A percentile compares a stretch with the other conserved stretches of the same genome.
Conservation (phyloP, 106 monocot genomes). For the Amphibolis antarctica region DNA sequence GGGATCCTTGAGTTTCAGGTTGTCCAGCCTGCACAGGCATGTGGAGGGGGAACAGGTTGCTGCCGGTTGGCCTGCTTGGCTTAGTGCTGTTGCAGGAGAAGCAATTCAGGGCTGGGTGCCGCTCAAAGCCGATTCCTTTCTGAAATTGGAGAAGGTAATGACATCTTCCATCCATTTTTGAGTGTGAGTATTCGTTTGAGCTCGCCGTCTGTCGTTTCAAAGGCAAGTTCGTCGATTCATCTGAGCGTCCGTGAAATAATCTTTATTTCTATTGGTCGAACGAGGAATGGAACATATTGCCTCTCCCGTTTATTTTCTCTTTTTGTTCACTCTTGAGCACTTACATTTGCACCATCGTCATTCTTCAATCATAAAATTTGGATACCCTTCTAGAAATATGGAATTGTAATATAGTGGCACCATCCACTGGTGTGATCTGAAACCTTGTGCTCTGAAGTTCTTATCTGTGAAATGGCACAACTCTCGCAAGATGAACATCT, state of each 20-base stretch:
- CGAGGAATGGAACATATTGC: too few relatives aligned
- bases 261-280: background rate
- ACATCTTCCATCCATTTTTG: background rate
- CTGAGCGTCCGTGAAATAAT: background rate
- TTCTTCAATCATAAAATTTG: too few relatives aligned
- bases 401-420: too few relatives aligned
- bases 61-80: constrained; percentile 88
- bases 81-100: constrained; percentile 57
- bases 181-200: background rate
- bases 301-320: too few relatives aligned
- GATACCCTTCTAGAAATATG: too few relatives aligned
- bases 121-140: constrained; percentile 62
- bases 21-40: constrained; percentile 44
- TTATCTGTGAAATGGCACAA: too few relatives aligned
- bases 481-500: too few relatives aligned
- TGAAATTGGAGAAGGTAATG: constrained; percentile 91
- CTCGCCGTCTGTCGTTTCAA: background rate
- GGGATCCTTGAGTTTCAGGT: constrained; percentile 25
- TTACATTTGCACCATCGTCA: too few relatives aligned
- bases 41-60: constrained; percentile 66
- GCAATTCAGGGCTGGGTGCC: constrained; percentile 87
- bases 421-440: too few relatives aligned
- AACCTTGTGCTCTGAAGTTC: too few relatives aligned
- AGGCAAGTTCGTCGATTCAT: background rate
- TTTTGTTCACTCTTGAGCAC: too few relatives aligned